These are phyloP conservation scores for Pseudogymnoascus sp. DNA, from an alignment of 2,329 filamentous ascomycete genomes.

Conservation along the genomic window DNA sequence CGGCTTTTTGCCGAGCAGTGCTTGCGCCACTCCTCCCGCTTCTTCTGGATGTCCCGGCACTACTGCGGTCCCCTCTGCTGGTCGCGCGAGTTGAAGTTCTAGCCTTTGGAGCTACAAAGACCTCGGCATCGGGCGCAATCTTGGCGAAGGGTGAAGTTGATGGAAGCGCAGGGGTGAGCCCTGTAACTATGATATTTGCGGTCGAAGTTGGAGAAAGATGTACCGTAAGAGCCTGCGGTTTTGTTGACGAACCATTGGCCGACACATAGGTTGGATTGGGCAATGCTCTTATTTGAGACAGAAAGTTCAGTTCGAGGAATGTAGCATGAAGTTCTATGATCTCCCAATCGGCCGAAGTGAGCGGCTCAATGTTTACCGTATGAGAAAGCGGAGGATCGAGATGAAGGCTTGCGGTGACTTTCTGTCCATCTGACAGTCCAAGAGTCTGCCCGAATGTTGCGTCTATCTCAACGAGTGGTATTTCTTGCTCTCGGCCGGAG, in stretches of 20 bases:
- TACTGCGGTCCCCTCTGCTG: constrained; percentile 66
- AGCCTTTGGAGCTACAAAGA: constrained; percentile 92
- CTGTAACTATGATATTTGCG: constrained; percentile 79
- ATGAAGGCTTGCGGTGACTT: constrained; percentile 64
- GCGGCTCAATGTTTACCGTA: constrained; percentile 91
- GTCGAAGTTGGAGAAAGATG: constrained; percentile 94
- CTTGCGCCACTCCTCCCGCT: constrained; percentile 67
- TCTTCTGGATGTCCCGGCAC: constrained; percentile 68
- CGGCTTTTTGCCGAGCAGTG: constrained; percentile 51
- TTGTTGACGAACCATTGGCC: constrained; percentile 40
- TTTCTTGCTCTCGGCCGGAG: constrained; percentile 63
- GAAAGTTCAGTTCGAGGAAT: constrained; percentile 87
- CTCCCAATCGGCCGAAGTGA: constrained; percentile 96
- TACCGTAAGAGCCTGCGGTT: constrained; percentile 73
- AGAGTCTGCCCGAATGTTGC: constrained; percentile 70
- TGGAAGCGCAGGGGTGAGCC: constrained; percentile 66
- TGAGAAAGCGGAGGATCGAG: constrained; percentile 84
- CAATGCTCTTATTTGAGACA: constrained; percentile 85
- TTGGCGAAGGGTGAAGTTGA: constrained; percentile 74
- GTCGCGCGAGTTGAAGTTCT: constrained; percentile 55
- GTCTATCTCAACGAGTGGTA: constrained; percentile 76
- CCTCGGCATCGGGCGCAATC: constrained; percentile 86
- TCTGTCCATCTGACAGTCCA: constrained; percentile 73
- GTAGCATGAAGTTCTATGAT: constrained; percentile 96
- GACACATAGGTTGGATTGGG: constrained; percentile 69